Percentiles rank a stretch among this genome's conserved stretches.
Conservation (phyloP, 2,329 filamentous ascomycete genomes). For the Ascochyta lentis region DNA sequence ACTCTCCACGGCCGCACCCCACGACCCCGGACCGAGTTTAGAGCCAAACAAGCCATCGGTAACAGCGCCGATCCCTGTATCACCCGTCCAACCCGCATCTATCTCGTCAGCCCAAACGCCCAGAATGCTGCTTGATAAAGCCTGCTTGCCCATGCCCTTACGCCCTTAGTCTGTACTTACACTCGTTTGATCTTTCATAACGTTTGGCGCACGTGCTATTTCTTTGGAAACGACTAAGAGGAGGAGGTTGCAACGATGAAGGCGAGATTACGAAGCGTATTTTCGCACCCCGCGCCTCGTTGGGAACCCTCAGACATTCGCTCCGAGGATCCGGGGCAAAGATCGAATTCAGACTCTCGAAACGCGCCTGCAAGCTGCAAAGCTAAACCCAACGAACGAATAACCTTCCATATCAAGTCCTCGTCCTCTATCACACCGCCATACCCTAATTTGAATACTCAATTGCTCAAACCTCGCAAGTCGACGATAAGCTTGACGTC, state of each 20-base stretch:
- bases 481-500: slow-evolving; percentile 30
- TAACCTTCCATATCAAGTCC: slow-evolving; percentile 11
- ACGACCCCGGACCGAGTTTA: slow-evolving; percentile 13
- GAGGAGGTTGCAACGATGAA: background rate
- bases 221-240: background rate
- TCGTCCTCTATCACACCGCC: background rate
- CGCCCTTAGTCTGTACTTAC: background rate
- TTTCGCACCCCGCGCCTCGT: slow-evolving; percentile 12
- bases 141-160: background rate
- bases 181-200: background rate
- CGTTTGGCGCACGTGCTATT: background rate
- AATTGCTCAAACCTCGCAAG: slow-evolving; percentile 30
- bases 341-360: slow-evolving; percentile 7
- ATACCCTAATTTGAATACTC: slow-evolving; percentile 11
- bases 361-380: background rate
- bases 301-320: slow-evolving; percentile 17
- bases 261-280: slow-evolving; percentile 10
- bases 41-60: slow-evolving; percentile 3
- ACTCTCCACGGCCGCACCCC: slow-evolving; percentile 14
- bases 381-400: slow-evolving; percentile 4
- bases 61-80: slow-evolving; percentile 13
- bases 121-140: slow-evolving; percentile 11
- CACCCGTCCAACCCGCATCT: slow-evolving; percentile 13
- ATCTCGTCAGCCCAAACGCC: slow-evolving; percentile 9
- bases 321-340: slow-evolving; percentile 8